Percentiles rank a stretch among this genome's conserved stretches.
These are phyloP conservation scores for Lagenaria siceraria DNA, from an alignment of 306 rosid species.

Conservation along the genomic window DNA sequence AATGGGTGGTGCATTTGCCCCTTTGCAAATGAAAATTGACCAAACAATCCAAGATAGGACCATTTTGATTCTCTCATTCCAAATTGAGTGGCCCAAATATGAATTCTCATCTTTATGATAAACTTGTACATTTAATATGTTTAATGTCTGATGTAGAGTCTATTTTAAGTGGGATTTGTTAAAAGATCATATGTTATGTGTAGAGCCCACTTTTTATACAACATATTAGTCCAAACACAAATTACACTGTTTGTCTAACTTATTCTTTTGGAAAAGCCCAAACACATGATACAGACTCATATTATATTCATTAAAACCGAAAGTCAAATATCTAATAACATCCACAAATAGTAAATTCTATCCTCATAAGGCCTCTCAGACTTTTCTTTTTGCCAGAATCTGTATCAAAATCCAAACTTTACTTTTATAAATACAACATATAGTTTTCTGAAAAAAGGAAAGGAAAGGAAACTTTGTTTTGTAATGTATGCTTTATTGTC, in stretches of 20 bases:
- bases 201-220: background rate
- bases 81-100: background rate
- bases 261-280: background rate
- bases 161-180: too few species aligned
- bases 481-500: background rate
- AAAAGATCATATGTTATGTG: too few species aligned
- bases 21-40: background rate
- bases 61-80: background rate
- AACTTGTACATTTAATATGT: too few species aligned
- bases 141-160: too few species aligned
- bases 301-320: background rate
- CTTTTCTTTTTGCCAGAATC: background rate
- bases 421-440: background rate
- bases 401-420: background rate
- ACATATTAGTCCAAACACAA: background rate
- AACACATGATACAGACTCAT: background rate
- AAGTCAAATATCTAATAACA: background rate
- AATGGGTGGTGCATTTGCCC: too few species aligned
- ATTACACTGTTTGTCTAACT: background rate
- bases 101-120: background rate
- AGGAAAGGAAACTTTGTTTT: background rate
- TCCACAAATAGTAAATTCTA: background rate
- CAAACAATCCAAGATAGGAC: background rate
- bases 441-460: background rate
- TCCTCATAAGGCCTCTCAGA: background rate